Evolutionary conservation across 2,329 filamentous ascomycete species (phyloP).

Genomic region (Arthroderma uncinatum): DNA sequence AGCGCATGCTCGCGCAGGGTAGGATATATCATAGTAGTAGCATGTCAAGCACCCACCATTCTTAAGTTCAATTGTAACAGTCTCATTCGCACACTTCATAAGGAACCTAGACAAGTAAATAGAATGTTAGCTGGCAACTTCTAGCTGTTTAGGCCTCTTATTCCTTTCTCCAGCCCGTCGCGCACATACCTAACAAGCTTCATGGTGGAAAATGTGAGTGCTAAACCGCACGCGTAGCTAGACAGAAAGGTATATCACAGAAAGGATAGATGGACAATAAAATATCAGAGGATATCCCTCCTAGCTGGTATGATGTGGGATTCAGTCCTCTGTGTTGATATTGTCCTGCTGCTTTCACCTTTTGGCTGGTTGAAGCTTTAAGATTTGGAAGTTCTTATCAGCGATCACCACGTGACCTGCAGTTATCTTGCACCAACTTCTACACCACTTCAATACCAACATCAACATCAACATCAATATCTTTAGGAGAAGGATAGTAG

Average conservation of each 20-base stretch:
- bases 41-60: slow-evolving; percentile 54
- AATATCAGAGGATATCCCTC: not conserved
- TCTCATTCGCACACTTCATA: slow-evolving; percentile 99
- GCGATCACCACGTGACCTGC: not conserved
- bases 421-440: not conserved
- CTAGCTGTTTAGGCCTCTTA: not conserved
- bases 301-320: not conserved
- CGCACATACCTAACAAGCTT: slow-evolving; percentile 83
- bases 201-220: slow-evolving; percentile 49
- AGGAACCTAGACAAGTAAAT: slow-evolving; percentile 58
- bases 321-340: not conserved
- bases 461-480: too few relatives aligned
- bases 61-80: slow-evolving; percentile 95
- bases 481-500: too few relatives aligned
- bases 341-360: not conserved
- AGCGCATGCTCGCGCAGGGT: not conserved
- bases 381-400: not conserved
- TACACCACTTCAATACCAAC: too few relatives aligned
- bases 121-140: not conserved
- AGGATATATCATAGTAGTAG: not conserved
- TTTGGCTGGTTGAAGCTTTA: not conserved
- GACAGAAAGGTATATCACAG: not conserved
- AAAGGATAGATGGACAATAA: not conserved
- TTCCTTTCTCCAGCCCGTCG: not conserved
- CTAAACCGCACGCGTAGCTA: not conserved